phyloP scores from a whole-genome alignment of 768 basidiomycete species.

The Lactarius sanguifluus region DNA sequence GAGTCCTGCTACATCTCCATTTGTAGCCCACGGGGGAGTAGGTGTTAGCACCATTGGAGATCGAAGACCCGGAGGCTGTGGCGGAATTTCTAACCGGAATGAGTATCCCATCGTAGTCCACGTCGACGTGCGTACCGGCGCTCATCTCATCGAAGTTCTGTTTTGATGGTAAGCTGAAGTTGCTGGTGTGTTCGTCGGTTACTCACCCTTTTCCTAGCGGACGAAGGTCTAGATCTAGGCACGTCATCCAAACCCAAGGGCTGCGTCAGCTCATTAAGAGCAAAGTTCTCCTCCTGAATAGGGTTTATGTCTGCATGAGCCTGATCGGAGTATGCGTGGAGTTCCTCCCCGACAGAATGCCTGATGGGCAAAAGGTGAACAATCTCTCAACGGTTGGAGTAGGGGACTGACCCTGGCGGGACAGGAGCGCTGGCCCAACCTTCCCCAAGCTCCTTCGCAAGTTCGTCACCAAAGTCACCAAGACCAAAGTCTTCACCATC shows the following conservation, averaged over 20 bases:
- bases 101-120: not conserved
- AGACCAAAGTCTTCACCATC: constrained; percentile 57
- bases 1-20: not conserved
- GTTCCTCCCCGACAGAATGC: constrained; percentile 8
- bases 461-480: constrained; percentile 65
- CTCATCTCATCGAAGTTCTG: constrained; percentile 24
- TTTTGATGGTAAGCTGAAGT: not conserved
- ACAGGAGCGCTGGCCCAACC: constrained; percentile 51
- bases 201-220: constrained; percentile 27
- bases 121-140: constrained; percentile 10
- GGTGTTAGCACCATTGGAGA: constrained; percentile 18
- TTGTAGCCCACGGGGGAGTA: constrained; percentile 20
- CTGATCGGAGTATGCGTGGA: constrained; percentile 20
- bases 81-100: constrained; percentile 8
- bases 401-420: constrained; percentile 29
- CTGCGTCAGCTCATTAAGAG: constrained; percentile 18
- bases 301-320: constrained; percentile 36
- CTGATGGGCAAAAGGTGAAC: constrained; percentile 4
- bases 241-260: not conserved
- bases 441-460: constrained; percentile 72
- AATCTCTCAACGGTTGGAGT: not conserved
- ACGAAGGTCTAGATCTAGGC: not conserved
- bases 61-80: constrained; percentile 7
- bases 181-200: not conserved
- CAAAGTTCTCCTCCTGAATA: constrained; percentile 28